Conservation (phyloP, 2,329 filamentous ascomycete species). For the Cladosporium sp. region DNA sequence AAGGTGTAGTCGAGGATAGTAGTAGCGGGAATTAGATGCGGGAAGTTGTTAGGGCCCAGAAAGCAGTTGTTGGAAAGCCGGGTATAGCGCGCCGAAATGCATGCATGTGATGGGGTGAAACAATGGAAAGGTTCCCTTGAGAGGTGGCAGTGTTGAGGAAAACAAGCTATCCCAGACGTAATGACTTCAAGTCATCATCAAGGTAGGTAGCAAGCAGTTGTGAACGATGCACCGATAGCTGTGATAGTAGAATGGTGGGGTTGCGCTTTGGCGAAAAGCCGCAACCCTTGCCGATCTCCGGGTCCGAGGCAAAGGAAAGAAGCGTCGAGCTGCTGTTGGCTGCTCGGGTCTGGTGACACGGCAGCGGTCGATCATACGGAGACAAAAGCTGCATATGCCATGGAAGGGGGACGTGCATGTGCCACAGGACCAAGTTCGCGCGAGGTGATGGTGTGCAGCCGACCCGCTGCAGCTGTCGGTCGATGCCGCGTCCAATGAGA, state of each 20-base stretch:
- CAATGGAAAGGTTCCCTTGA: not conserved
- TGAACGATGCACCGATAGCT: not conserved
- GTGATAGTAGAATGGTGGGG: not conserved
- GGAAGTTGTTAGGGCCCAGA: not conserved
- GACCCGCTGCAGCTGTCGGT: constrained; percentile 9
- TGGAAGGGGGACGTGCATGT: constrained; percentile 13
- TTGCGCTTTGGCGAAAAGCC: not conserved
- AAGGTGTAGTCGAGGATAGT: not conserved
- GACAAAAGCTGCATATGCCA: constrained; percentile 11
- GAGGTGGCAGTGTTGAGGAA: not conserved
- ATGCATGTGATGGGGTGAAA: constrained; percentile 1
- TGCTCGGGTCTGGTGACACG: constrained; percentile 17
- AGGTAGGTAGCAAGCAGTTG: constrained; percentile 5
- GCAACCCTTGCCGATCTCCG: constrained; percentile 19
- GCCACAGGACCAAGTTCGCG: constrained; percentile 16
- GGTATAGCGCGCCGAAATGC: constrained; percentile 18
- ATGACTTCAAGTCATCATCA: not conserved
- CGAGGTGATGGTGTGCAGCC: constrained; percentile 11
- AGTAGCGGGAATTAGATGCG: not conserved
- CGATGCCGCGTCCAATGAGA: constrained; percentile 8
- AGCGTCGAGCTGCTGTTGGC: constrained; percentile 7
- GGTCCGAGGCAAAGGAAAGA: constrained; percentile 2
- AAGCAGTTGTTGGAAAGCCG: not conserved
- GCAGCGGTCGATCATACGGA: constrained; percentile 15
- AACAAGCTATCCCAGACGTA: not conserved